Base-by-base conservation (phyloP, 306 rosid genomes). In the Trifolium pratense region DNA sequence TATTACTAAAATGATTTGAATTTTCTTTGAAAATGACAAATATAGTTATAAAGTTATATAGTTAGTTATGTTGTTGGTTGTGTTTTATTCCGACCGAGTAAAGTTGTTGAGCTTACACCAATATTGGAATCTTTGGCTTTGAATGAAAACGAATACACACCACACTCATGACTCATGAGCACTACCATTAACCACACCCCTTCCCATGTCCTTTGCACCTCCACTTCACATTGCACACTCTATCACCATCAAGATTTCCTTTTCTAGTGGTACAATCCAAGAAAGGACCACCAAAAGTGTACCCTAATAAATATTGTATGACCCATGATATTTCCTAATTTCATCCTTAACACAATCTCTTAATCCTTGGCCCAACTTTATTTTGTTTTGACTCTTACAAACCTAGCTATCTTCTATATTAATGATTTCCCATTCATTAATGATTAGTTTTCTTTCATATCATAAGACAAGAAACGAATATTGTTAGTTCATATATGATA, bases 61-160 rank as follows among this genome's bases (percentile, higher is more conserved):
- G 59, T 63, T 65, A 23, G 79, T 79, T 70, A 48, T 77, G 73
- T 39, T 20, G 75, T 70, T 85, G 87, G 89, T 78, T 75, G 87
- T 88, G 96, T 81, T 87, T 85, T 87, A 68, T 86, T 84, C 89
- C 91, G 93, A 87, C 96, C 90, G 80, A 72, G 66, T 81, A 83
- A 84, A 79, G 82, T 75, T 83, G 81, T 75, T 60, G 85, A 81
- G 77, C 74, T 68, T 39, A 75, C 51, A 59, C 74, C 8, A 7
- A 83, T n/a, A 83, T 31, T 64, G 25, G 72, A 86, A 83, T 86
- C 74, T 81, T 78, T 14, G 34, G 62, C 62, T 75, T 73, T 62
- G 68, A 72, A 70, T 73, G 73, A 69, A 74, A 25, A 78, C 52
- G 31, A 49, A 57, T 67, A 48, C 23, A 14, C 42, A 53, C 60